phyloP scores from a whole-genome alignment of 2,329 filamentous ascomycete genomes.

The Arthrinium phaeospermum region DNA sequence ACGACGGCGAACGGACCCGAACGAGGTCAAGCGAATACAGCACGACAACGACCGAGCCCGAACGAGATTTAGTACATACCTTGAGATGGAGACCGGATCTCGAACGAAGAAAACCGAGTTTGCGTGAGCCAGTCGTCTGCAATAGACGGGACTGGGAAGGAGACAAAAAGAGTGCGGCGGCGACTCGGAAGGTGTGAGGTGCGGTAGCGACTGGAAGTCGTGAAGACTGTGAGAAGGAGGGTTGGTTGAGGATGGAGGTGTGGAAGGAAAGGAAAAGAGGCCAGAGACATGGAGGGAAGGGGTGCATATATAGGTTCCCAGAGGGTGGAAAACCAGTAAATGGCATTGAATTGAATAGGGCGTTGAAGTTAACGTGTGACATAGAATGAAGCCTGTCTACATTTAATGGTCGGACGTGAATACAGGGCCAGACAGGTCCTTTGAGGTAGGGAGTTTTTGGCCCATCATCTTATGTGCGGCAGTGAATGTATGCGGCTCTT shows the following conservation, averaged over 20 bases:
- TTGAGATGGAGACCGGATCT: not conserved
- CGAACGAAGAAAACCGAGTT: not conserved
- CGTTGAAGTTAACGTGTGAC: not conserved
- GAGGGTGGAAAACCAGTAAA: not conserved
- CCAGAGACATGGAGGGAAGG: not conserved
- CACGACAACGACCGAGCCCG: not conserved
- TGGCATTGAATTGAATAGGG: not conserved
- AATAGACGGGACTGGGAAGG: too few species aligned
- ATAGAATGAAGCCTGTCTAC: not conserved
- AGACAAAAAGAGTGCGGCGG: not conserved
- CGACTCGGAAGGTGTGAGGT: too few species aligned
- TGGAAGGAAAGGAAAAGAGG: not conserved
- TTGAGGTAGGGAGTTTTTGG: not conserved
- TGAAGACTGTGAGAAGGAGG: not conserved
- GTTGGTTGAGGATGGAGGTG: not conserved
- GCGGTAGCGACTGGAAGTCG: not conserved
- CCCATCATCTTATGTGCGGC: not conserved
- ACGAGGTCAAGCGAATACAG: not conserved
- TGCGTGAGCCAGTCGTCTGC: not conserved
- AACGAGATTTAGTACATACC: not conserved
- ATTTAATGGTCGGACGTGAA: not conserved
- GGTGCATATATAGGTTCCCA: not conserved
- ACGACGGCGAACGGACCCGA: not conserved
- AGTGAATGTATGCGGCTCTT: not conserved
- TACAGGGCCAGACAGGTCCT: not conserved